Evolutionary conservation across 345 rosid genomes (phyloP).

Genomic region (Hirschfeldia incana): DNA sequence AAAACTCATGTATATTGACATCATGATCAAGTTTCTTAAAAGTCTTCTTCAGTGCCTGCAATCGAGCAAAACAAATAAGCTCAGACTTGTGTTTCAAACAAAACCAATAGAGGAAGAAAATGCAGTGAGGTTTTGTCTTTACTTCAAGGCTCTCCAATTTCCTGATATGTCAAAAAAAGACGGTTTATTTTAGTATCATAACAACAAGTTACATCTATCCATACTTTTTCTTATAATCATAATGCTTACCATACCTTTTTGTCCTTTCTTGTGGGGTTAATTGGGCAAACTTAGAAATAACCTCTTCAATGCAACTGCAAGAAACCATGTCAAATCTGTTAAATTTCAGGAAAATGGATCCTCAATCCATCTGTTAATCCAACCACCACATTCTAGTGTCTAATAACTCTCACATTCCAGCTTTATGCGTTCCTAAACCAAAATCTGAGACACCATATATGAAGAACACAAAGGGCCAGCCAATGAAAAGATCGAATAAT

Average conservation of each 20-base stretch:
- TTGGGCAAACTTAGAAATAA: conserved; percentile 74
- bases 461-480: background rate
- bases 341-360: background rate
- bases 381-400: background rate
- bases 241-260: conserved; percentile 61
- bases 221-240: background rate
- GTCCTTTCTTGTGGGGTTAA: conserved; percentile 90
- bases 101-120: conserved; percentile 10
- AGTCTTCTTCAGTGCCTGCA: conserved; percentile 82
- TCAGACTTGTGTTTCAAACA: background rate
- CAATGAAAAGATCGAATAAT: background rate
- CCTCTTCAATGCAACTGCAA: conserved; percentile 68
- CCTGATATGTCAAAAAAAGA: conserved; percentile 46
- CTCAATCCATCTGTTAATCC: conserved; percentile 4
- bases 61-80: conserved; percentile 34
- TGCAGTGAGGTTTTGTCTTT: conserved; percentile 38
- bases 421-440: conserved; percentile 1
- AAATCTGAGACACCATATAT: background rate
- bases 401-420: conserved; percentile 1
- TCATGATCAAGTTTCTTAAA: conserved; percentile 93
- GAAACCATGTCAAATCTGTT: conserved; percentile 12
- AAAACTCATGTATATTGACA: conserved; percentile 75
- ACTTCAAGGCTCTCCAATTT: conserved; percentile 96
- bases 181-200: conserved; percentile 13
- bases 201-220: conserved; percentile 13